Evolutionary conservation across 345 rosid genomes (phyloP).

Genomic region (Sonneratia alba): DNA sequence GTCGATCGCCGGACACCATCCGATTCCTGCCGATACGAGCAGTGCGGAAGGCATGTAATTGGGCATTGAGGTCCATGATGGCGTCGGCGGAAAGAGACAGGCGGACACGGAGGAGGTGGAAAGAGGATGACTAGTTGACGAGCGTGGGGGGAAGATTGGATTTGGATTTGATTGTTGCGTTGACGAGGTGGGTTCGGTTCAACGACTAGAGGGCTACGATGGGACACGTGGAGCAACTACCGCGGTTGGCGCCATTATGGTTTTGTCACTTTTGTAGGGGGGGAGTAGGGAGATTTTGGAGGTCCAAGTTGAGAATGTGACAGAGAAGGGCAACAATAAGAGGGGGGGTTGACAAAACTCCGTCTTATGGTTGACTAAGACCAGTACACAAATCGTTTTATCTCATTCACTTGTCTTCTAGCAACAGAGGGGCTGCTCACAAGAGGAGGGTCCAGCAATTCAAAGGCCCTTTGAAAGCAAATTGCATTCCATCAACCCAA

Average conservation of each 20-base stretch:
- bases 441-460: too few species aligned
- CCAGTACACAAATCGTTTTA: too few species aligned
- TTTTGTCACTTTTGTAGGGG: neutral
- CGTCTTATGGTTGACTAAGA: too few species aligned
- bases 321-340: neutral
- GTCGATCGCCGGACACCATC: neutral
- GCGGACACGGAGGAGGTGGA: neutral
- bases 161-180: slow-evolving; percentile 4
- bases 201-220: neutral
- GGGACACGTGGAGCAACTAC: slow-evolving; percentile 4
- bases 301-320: neutral
- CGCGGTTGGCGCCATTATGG: neutral
- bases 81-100: neutral
- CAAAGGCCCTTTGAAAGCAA: neutral
- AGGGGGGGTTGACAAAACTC: neutral
- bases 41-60: neutral
- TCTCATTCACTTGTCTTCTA: too few species aligned
- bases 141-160: neutral
- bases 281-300: neutral
- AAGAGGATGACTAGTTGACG: neutral
- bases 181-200: slow-evolving; percentile 8
- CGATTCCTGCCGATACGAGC: neutral
- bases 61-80: neutral
- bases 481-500: neutral
- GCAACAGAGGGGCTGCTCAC: too few species aligned